Evolutionary conservation across 345 rosid genomes (phyloP), one percentile per base, ranked within the genome.

Genomic region (Trapa incisa): DNA sequence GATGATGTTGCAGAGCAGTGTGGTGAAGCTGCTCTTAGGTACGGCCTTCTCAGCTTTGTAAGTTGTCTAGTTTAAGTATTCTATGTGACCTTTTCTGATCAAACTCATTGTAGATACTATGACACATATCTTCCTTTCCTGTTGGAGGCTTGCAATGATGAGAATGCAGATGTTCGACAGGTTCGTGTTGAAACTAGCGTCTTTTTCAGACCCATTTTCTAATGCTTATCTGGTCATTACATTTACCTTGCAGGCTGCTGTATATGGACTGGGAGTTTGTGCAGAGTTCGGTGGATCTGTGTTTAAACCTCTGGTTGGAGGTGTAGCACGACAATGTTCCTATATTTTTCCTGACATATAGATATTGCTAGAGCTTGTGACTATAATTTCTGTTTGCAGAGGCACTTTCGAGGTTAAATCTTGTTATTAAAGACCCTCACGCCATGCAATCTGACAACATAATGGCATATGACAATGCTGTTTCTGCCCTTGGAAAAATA

Each of bases 391-490:
- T 68, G 75, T 65, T 33, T 64, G 53, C 96, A 94, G 99, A 91
- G 93, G 96, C 97, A 63, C 80, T 94, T 62, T 91, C 99, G 65
- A 89, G 99, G 81, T 72, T 94, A 73, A 91, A 89, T 81, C 81
- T 87, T 76, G 97, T 94, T 75, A 78, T 94, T 66, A 76, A 82
- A 69, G 85, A 84, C 70, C 93, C 97, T 62, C 85, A 80, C 74
- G 93, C 99, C n/a, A 74, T 81, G 80, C 86, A 85, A 69, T 61
- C 97, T 63, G 99, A 91, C 76, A 87, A 91, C 73, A 72, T 89
- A 53, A 91, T 91, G 99, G 99, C 93, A 69, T 89, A 91, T 84
- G 99, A 95, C 75, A 95, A 95, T 84, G 99, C 99, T 74, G 99
- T 95, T 70, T 95, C 99, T 32, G 96, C 99, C 65, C 83, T 95